phyloP scores from a whole-genome alignment of 73 alveolate species.

The Paramecium sexaurelia region DNA sequence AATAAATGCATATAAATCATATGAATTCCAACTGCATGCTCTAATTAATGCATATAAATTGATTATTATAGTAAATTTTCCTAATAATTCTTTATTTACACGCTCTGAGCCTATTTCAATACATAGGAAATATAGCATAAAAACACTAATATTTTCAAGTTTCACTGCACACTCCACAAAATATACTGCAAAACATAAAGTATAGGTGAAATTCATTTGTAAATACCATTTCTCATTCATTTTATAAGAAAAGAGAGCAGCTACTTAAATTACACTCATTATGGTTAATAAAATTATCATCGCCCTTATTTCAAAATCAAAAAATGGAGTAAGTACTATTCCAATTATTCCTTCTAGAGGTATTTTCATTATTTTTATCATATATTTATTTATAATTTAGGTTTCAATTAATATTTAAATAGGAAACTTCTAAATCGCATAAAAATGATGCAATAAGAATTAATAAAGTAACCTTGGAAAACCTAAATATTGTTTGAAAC shows the following conservation, averaged over 20 bases:
- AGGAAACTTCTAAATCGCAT: not conserved
- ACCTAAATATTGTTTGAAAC: not conserved
- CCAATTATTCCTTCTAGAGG: not conserved
- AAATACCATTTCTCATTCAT: not conserved
- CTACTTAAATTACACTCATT: not conserved
- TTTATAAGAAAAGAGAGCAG: not conserved
- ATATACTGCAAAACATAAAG: not conserved
- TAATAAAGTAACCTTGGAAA: not conserved
- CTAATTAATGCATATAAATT: not conserved
- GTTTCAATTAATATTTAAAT: not conserved
- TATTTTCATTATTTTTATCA: not conserved
- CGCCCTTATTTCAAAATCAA: not conserved
- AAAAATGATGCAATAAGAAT: not conserved
- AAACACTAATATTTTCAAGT: not conserved
- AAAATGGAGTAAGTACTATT: not conserved
- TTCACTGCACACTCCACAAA: not conserved
- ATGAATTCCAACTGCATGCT: not conserved
- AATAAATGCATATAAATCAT: not conserved
- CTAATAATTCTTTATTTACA: not conserved
- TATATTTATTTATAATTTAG: not conserved
- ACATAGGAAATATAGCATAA: not conserved
- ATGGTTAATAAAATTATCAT: not conserved
- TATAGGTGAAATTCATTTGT: not conserved
- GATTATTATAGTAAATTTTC: not conserved
- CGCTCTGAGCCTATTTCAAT: not conserved